A percentile compares a stretch with the other conserved stretches of the same genome.
These are phyloP conservation scores for Amanita rimosa DNA, from an alignment of 768 basidiomycete species.

Conservation along the genomic window DNA sequence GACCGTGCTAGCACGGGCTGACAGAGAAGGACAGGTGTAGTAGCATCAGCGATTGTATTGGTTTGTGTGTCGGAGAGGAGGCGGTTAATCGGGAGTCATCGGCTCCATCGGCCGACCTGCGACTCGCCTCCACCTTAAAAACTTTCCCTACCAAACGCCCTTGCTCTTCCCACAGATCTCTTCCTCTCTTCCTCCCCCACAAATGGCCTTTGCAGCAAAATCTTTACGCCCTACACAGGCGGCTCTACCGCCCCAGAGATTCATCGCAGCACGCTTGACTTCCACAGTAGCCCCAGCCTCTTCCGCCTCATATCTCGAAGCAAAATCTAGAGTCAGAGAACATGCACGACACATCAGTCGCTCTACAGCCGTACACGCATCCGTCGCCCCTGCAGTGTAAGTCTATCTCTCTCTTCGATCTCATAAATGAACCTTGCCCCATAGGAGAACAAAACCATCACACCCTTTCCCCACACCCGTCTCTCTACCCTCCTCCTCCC, in stretches of 20 bases:
- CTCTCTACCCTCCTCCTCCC: constrained; percentile 16
- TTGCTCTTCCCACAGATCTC: constrained; percentile 11
- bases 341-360: constrained; percentile 69
- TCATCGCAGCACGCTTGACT: neutral
- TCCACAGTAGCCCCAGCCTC: neutral
- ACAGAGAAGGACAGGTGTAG: too few relatives aligned
- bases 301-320: constrained; percentile 40
- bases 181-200: too few relatives aligned
- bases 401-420: constrained; percentile 13
- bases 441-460: constrained; percentile 53
- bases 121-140: too few relatives aligned
- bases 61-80: too few relatives aligned
- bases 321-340: constrained; percentile 71
- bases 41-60: too few relatives aligned
- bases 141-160: constrained; percentile 10
- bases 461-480: constrained; percentile 35
- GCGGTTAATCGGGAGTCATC: too few relatives aligned
- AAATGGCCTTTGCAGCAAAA: neutral
- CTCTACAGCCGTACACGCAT: constrained; percentile 47
- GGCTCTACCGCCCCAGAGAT: neutral
- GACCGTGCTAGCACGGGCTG: too few relatives aligned
- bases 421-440: neutral
- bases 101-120: too few relatives aligned
- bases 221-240: neutral
- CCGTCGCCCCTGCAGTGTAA: constrained; percentile 52